These are phyloP conservation scores for Andrographis paniculata DNA, from an alignment of 305 asterid genomes.

Conservation along the genomic window DNA sequence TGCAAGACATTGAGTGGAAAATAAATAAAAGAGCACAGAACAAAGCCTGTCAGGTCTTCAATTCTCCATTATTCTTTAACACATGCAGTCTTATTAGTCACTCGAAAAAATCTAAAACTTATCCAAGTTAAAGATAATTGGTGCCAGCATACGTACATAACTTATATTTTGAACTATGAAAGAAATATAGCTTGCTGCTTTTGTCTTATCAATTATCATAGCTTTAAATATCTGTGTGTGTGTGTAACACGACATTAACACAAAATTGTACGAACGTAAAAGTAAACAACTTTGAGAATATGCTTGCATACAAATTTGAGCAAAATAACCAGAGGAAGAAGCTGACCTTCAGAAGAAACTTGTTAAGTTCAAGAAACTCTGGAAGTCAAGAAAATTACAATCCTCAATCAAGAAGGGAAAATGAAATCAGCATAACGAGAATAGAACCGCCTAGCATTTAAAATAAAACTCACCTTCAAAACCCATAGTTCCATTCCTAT, in stretches of 20 bases:
- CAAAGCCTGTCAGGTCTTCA: too few relatives aligned
- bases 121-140: conserved; percentile 8
- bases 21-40: too few relatives aligned
- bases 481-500: conserved; percentile 70
- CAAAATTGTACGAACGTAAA: too few relatives aligned
- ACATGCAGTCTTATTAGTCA: neutral
- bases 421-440: neutral
- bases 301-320: neutral
- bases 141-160: too few relatives aligned
- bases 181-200: too few relatives aligned
- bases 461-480: conserved; percentile 42
- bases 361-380: conserved; percentile 72
- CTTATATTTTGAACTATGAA: too few relatives aligned
- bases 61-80: neutral
- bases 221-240: too few relatives aligned
- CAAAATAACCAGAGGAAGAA: conserved; percentile 12
- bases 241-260: too few relatives aligned
- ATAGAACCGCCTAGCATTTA: conserved; percentile 6
- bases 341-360: conserved; percentile 75
- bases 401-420: neutral
- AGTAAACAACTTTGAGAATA: too few relatives aligned
- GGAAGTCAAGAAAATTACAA: conserved; percentile 19
- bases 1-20: too few relatives aligned
- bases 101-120: neutral
- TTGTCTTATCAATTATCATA: too few relatives aligned